Percentiles rank a stretch among this genome's conserved stretches.
These are phyloP conservation scores for Aspergillus nomiae DNA, from an alignment of 2,329 filamentous ascomycete species.

Conservation along the genomic window DNA sequence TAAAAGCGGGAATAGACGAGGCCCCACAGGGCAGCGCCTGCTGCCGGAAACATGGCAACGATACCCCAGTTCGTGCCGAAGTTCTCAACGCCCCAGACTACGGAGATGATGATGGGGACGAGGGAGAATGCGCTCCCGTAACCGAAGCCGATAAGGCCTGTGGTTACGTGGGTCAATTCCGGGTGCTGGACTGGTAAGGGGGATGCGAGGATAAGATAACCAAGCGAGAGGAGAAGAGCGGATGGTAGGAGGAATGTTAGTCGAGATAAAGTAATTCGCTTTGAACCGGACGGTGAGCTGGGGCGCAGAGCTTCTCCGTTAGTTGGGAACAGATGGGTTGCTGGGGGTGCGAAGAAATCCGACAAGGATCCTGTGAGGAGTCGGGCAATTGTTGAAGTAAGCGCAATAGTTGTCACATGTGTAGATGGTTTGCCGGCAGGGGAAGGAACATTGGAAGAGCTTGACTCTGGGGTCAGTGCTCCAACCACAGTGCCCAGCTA, in stretches of 20 bases:
- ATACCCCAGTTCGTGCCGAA: slow-evolving; percentile 99
- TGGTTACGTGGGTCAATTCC: slow-evolving; percentile 82
- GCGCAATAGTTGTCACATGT: slow-evolving; percentile 88
- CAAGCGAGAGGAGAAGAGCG: slow-evolving; percentile 71
- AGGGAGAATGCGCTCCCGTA: slow-evolving; percentile 92
- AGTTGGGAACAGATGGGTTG: slow-evolving; percentile 60
- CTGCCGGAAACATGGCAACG: slow-evolving; percentile 84
- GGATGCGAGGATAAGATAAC: slow-evolving; percentile 75
- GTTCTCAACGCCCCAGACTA: slow-evolving; percentile 98
- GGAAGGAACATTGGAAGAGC: slow-evolving; percentile 47
- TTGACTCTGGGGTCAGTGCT: slow-evolving; percentile 71
- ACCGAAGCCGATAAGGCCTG: slow-evolving; percentile 80
- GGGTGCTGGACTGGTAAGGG: slow-evolving; percentile 78
- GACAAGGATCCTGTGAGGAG: slow-evolving; percentile 87
- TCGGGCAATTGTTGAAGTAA: slow-evolving; percentile 87
- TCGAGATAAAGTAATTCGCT: slow-evolving; percentile 67
- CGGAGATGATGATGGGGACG: slow-evolving; percentile 88
- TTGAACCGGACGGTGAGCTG: slow-evolving; percentile 32
- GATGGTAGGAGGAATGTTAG: slow-evolving; percentile 78
- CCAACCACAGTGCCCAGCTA: slow-evolving; percentile 84
- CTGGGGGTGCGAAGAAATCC: slow-evolving; percentile 76
- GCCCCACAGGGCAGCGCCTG: slow-evolving; percentile 87
- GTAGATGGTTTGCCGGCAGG: slow-evolving; percentile 69
- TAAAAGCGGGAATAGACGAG: slow-evolving; percentile 70
- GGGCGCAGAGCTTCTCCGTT: slow-evolving; percentile 44